Percentiles rank a stretch among this genome's conserved stretches.
phyloP scores from a whole-genome alignment of 345 rosid species.

The Sonneratia alba region DNA sequence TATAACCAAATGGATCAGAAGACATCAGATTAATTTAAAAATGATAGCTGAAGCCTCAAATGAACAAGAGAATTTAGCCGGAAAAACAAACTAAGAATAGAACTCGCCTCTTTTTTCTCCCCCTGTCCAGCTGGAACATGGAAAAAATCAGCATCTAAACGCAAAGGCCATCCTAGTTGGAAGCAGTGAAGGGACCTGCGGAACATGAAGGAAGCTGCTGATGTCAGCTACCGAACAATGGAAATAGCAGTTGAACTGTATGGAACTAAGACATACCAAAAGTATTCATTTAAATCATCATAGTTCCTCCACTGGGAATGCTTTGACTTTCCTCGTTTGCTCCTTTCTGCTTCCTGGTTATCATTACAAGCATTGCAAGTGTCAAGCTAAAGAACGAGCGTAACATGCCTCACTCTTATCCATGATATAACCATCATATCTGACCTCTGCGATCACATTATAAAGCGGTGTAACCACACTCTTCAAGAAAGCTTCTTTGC shows the following conservation, averaged over 20 bases:
- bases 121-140: conserved; percentile 21
- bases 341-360: conserved; percentile 80
- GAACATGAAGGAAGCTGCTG: neutral
- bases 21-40: neutral
- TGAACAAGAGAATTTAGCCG: neutral
- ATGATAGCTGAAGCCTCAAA: neutral
- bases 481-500: conserved; percentile 86
- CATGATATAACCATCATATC: conserved; percentile 4
- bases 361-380: conserved; percentile 10
- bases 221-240: neutral
- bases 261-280: conserved; percentile 46
- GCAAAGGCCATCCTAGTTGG: conserved; percentile 99
- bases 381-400: neutral
- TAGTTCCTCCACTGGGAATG: conserved; percentile 99
- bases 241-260: conserved; percentile 4
- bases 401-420: neutral
- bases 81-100: neutral
- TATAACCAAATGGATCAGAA: neutral
- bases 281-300: conserved; percentile 94
- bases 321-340: conserved; percentile 79
- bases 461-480: conserved; percentile 93
- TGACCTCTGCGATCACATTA: conserved; percentile 69
- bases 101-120: conserved; percentile 59
- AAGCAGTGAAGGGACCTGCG: conserved; percentile 93
- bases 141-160: conserved; percentile 93